These are phyloP conservation scores for Phylloporus sp. DNA, from an alignment of 768 basidiomycete species.

Conservation along the genomic window DNA sequence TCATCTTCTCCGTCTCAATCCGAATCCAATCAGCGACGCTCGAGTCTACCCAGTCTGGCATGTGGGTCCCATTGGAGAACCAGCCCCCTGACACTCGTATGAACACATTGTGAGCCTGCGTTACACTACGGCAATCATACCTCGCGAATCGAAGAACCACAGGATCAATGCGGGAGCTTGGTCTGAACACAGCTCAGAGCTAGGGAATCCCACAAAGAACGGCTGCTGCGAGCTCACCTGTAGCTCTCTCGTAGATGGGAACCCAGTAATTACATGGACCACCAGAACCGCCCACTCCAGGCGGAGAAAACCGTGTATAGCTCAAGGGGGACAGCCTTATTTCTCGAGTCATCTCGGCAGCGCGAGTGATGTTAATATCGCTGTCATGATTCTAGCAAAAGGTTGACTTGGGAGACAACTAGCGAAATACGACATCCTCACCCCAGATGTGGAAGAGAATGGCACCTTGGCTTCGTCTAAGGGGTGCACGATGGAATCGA, in stretches of 20 bases:
- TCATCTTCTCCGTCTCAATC: slow-evolving; percentile 50
- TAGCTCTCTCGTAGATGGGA: slow-evolving; percentile 46
- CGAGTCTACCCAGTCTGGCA: slow-evolving; percentile 68
- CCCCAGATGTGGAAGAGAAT: slow-evolving; percentile 68
- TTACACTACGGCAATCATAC: slow-evolving; percentile 25
- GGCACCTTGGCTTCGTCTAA: slow-evolving; percentile 55
- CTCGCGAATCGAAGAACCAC: slow-evolving; percentile 78
- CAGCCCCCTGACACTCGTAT: slow-evolving; percentile 41
- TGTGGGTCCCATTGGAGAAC: slow-evolving; percentile 39
- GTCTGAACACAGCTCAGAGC: slow-evolving; percentile 20
- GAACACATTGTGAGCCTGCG: neutral
- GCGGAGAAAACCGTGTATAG: slow-evolving; percentile 60
- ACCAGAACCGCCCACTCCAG: slow-evolving; percentile 57
- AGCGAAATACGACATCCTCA: slow-evolving; percentile 29
- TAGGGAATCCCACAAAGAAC: neutral
- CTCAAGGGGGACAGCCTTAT: slow-evolving; percentile 49
- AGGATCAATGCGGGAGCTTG: slow-evolving; percentile 51
- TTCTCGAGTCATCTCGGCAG: slow-evolving; percentile 63
- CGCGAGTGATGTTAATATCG: slow-evolving; percentile 65
- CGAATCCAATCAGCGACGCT: slow-evolving; percentile 61
- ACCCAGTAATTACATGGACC: slow-evolving; percentile 79
- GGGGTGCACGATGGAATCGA: slow-evolving; percentile 62
- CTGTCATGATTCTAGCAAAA: slow-evolving; percentile 68
- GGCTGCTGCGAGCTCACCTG: slow-evolving; percentile 24
- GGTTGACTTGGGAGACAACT: neutral